These are phyloP conservation scores for Claviceps sp. DNA, from an alignment of 2,329 filamentous ascomycete species.

Conservation along the genomic window DNA sequence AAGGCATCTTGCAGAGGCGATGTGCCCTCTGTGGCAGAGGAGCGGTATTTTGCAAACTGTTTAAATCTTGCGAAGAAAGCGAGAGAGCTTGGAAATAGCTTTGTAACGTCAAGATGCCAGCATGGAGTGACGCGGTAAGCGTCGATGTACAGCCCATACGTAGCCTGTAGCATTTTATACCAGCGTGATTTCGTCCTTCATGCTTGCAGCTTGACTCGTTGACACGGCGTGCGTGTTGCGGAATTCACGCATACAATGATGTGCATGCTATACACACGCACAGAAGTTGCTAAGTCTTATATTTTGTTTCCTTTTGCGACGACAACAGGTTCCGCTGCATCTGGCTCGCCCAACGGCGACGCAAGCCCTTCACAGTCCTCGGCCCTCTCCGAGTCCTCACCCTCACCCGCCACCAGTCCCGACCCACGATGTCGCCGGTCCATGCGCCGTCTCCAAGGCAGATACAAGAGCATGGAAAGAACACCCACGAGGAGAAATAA, in stretches of 20 bases:
- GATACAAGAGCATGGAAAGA: constrained; percentile 61
- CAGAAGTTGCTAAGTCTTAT: not conserved
- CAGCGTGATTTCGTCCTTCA: not conserved
- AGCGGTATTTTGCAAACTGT: constrained; percentile 7
- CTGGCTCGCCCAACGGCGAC: not conserved
- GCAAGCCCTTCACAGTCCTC: not conserved
- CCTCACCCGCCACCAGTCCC: not conserved
- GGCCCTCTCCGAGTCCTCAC: not conserved
- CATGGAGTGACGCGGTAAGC: not conserved
- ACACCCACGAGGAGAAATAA: constrained; percentile 68
- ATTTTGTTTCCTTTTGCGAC: not conserved
- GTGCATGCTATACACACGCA: not conserved
- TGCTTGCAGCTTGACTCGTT: not conserved
- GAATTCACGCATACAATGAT: not conserved
- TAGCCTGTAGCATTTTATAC: not conserved
- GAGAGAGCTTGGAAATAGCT: not conserved
- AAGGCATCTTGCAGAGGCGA: constrained; percentile 5
- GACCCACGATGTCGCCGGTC: constrained; percentile 12
- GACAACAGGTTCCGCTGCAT: not conserved
- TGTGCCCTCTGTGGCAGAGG: constrained; percentile 8
- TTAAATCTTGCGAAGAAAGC: not conserved
- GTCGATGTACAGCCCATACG: not conserved
- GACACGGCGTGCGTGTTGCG: too few species aligned
- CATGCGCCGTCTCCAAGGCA: constrained; percentile 55
- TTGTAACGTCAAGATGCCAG: not conserved